Conservation (phyloP, 192 early-diverging fungal genomes). For the Chytriomyces sp. region DNA sequence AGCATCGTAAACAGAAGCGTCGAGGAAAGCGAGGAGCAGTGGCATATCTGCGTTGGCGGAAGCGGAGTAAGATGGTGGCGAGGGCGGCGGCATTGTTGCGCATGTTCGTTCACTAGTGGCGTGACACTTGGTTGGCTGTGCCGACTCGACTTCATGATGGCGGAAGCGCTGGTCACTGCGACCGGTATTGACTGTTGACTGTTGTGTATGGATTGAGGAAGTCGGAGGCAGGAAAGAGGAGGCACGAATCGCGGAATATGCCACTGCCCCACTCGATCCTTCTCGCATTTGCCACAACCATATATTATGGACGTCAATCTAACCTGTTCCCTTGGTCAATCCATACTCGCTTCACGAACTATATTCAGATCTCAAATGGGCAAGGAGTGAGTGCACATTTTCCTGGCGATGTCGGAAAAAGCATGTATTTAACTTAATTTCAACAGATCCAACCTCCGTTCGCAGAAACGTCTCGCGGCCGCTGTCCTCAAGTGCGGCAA, state of each 20-base stretch:
- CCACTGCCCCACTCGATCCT: background rate
- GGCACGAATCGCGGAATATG: background rate
- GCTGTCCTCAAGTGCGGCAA: constrained; percentile 96
- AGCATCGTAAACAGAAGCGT: too few relatives aligned
- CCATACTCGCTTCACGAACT: background rate
- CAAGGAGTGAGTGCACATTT: background rate
- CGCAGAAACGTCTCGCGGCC: constrained; percentile 96
- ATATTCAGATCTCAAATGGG: background rate
- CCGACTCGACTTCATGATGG: too few relatives aligned
- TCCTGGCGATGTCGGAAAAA: background rate
- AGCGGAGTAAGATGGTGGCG: too few relatives aligned
- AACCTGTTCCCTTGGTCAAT: background rate
- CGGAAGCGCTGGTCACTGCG: too few relatives aligned
- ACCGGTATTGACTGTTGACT: too few relatives aligned
- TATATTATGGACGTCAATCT: background rate
- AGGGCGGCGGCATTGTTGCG: too few relatives aligned
- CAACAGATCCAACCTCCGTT: constrained; percentile 57
- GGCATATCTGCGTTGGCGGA: too few relatives aligned
- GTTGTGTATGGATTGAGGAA: too few relatives aligned
- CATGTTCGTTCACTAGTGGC: too few relatives aligned
- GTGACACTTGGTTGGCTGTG: too few relatives aligned
- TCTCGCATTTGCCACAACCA: background rate
- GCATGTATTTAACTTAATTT: background rate
- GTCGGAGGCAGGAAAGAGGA: too few relatives aligned
- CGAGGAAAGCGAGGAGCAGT: too few relatives aligned